These are phyloP conservation scores for Boletus barrowsii DNA, from an alignment of 768 basidiomycete species.

Conservation along the genomic window DNA sequence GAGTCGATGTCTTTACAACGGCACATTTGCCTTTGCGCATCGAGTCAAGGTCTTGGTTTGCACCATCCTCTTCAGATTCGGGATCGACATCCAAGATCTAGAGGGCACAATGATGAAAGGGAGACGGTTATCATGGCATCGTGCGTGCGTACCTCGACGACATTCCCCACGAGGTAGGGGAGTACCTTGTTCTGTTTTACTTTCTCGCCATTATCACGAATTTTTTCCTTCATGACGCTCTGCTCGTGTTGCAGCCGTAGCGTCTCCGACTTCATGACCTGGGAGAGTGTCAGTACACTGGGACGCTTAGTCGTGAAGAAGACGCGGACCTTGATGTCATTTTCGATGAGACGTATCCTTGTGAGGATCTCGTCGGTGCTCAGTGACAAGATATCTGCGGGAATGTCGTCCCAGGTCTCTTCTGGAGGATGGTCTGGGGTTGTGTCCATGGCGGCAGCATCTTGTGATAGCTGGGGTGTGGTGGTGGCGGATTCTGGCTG, in stretches of 20 bases:
- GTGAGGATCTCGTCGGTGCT: slow-evolving; percentile 85
- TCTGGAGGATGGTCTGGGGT: slow-evolving; percentile 66
- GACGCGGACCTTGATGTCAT: slow-evolving; percentile 81
- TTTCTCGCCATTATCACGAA: slow-evolving; percentile 96
- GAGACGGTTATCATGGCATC: neutral
- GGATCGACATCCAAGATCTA: slow-evolving; percentile 94
- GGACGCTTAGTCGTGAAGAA: neutral
- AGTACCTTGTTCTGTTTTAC: slow-evolving; percentile 99
- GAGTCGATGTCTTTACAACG: slow-evolving; percentile 97
- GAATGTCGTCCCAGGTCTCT: slow-evolving; percentile 90
- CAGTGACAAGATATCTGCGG: slow-evolving; percentile 77
- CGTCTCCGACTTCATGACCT: slow-evolving; percentile 98
- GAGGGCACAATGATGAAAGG: slow-evolving; percentile 7
- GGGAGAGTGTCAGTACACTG: neutral
- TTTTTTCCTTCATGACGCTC: slow-evolving; percentile 96
- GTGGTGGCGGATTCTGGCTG: slow-evolving; percentile 41
- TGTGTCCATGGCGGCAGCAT: slow-evolving; percentile 61
- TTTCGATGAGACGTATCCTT: slow-evolving; percentile 90
- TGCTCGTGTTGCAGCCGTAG: slow-evolving; percentile 91
- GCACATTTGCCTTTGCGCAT: slow-evolving; percentile 97
- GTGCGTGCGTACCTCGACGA: slow-evolving; percentile 72
- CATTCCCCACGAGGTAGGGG: slow-evolving; percentile 96
- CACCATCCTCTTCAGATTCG: slow-evolving; percentile 91
- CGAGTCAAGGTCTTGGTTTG: slow-evolving; percentile 93
- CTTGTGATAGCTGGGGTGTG: slow-evolving; percentile 32